Evolutionary conservation across 1,139 yeast species (phyloP).

Genomic region (Debaryomycetaceae sp.): DNA sequence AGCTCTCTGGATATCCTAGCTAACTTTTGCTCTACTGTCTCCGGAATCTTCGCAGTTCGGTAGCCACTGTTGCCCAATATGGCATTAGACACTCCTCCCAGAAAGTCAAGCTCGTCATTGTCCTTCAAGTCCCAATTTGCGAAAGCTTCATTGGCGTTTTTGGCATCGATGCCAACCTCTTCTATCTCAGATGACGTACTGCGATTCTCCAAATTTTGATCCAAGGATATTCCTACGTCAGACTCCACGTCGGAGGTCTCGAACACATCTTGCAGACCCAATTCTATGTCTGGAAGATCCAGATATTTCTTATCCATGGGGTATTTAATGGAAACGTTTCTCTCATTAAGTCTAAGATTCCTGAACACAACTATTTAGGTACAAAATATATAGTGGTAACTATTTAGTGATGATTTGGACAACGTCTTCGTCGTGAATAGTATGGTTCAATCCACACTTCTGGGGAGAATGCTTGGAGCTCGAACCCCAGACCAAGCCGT

Average conservation of each 20-base stretch:
- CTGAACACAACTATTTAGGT: not conserved
- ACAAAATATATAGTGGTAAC: not conserved
- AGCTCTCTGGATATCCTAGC: slow-evolving; percentile 45
- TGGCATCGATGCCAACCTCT: slow-evolving; percentile 19
- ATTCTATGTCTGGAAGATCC: slow-evolving; percentile 28
- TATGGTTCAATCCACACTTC: slow-evolving; percentile 85
- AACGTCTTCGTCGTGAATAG: slow-evolving; percentile 89
- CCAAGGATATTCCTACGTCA: slow-evolving; percentile 9
- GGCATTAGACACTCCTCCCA: slow-evolving; percentile 26
- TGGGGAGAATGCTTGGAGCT: slow-evolving; percentile 96
- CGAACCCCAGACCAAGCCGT: slow-evolving; percentile 96
- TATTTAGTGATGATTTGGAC: slow-evolving; percentile 84
- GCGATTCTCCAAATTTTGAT: slow-evolving; percentile 7
- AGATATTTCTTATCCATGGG: slow-evolving; percentile 13
- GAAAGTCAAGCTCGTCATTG: slow-evolving; percentile 26
- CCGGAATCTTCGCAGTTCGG: slow-evolving; percentile 20
- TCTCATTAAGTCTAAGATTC: not conserved
- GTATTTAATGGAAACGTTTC: not conserved
- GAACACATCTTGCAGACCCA: slow-evolving; percentile 34
- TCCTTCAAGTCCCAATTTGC: slow-evolving; percentile 15
- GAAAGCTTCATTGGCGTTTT: slow-evolving; percentile 19
- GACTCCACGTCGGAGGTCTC: slow-evolving; percentile 52
- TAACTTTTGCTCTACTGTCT: slow-evolving; percentile 41
- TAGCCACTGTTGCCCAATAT: slow-evolving; percentile 25
- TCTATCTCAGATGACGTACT: slow-evolving; percentile 15